Percentiles rank a stretch among this genome's conserved stretches.
phyloP scores from a whole-genome alignment of 805 yeast species.

The Yarrowia bubula region DNA sequence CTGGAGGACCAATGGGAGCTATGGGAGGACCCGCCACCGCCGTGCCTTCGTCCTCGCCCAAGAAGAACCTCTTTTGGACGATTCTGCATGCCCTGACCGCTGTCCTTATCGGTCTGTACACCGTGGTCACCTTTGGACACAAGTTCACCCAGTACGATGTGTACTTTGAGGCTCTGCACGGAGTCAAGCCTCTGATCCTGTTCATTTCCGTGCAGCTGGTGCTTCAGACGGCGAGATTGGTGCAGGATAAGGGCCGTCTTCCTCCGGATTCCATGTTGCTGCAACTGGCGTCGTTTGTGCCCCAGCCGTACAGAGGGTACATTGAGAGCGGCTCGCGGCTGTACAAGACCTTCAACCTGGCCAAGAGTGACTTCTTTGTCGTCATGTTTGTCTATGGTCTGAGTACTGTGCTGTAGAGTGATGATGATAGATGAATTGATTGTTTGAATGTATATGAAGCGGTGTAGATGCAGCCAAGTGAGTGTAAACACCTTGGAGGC shows the following conservation, averaged over 20 bases:
- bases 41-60: background rate
- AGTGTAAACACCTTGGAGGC: too few species aligned
- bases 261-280: slow-evolving; percentile 14
- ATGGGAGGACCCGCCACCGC: background rate
- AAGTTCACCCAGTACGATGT: background rate
- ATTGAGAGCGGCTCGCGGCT: slow-evolving; percentile 21
- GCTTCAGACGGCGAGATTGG: slow-evolving; percentile 3
- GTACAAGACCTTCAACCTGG: slow-evolving; percentile 16
- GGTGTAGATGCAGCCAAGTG: too few species aligned
- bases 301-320: slow-evolving; percentile 23
- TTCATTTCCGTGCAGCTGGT: slow-evolving; percentile 15
- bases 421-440: background rate
- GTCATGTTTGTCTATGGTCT: background rate
- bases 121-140: background rate
- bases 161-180: background rate
- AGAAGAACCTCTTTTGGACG: slow-evolving; percentile 1
- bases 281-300: slow-evolving; percentile 7
- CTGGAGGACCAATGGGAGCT: background rate
- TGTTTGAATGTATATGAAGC: too few species aligned
- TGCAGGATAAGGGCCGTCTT: slow-evolving; percentile 21
- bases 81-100: slow-evolving; percentile 1
- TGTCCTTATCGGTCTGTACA: slow-evolving; percentile 3
- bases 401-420: background rate
- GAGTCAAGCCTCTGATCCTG: slow-evolving; percentile 11
- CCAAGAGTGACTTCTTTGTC: slow-evolving; percentile 1